phyloP scores from a whole-genome alignment of 225 moss, liverwort and hornwort genomes.

The Lunularia cruciata region DNA sequence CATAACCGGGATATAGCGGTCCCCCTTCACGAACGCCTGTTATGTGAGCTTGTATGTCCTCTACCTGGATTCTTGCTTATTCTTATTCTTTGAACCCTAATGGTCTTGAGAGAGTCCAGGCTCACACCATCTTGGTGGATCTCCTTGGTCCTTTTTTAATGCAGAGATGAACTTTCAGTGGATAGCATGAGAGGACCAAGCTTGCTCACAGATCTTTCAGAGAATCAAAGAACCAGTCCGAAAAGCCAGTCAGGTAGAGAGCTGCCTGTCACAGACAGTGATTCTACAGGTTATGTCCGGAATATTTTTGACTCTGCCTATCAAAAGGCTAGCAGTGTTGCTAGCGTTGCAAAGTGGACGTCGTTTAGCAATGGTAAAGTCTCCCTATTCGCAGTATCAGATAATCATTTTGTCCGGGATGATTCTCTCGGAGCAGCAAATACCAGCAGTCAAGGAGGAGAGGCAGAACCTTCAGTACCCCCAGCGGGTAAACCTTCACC shows the following conservation, averaged over 20 bases:
- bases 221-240: conserved; percentile 23
- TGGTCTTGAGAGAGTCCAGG: conserved; percentile 10
- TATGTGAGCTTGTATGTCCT: not conserved
- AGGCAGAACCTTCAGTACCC: not conserved
- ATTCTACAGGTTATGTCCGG: conserved; percentile 40
- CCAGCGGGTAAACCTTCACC: not conserved
- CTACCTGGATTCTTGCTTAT: conserved; percentile 2
- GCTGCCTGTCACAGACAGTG: conserved; percentile 23
- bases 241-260: conserved; percentile 26
- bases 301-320: conserved; percentile 47
- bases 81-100: not conserved
- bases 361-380: conserved; percentile 15
- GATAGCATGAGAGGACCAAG: conserved; percentile 26
- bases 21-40: not conserved
- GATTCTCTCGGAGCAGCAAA: not conserved
- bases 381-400: conserved; percentile 12
- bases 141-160: conserved; percentile 34
- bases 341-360: conserved; percentile 37
- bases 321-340: conserved; percentile 39
- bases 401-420: not conserved
- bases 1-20: conserved; percentile 2
- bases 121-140: conserved; percentile 29
- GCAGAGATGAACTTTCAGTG: conserved; percentile 31
- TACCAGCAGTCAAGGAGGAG: conserved; percentile 1
- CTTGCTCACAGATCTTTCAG: conserved; percentile 24